Evolutionary conservation across 345 rosid species (phyloP), one percentile per base, ranked within the genome.

Genomic region (Mangifera indica): DNA sequence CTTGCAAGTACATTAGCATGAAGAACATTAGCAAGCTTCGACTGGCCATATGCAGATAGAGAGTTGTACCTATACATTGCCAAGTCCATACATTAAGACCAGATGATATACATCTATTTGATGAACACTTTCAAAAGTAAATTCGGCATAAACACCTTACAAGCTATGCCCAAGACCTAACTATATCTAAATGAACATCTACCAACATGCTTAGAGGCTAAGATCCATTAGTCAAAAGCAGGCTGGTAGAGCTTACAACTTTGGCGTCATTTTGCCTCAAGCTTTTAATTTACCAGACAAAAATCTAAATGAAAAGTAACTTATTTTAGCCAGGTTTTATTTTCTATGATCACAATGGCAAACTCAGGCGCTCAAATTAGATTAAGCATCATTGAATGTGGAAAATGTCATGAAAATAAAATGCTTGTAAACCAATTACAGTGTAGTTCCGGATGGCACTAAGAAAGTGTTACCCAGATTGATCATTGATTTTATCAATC

Each of bases 1-100:
- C 85, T 85, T n/a, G 93, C 76, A 20, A 93, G 92, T 87, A 91
- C 98, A 74, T 84, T 87, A 24, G 92, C 89, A 67, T 91, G 93
- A 84, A 93, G 77, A 74, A 91, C 68, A 72, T 88, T 91, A 72
- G 88, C 86, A 21, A 93, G 88, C 80, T 93, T 93, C 51, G 93
- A 86, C 74, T 91, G 92, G 63, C 91, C 91, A 76, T 87, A 91
- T 15, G 93, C 88, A 54, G 74, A 74, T 63, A 62, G 20, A 40
- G 76, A 72, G 72, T 71, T 77, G 78, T 86, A 91, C 76, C 93
- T 91, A 77, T 22, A 57, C 48, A 29, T 59, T 48, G 34, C 55
- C 67, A 70, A 71, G 59, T 68, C 25, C 22, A 65, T 64, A 65
- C 17, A 44, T 34, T 67, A 67, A 9, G 59, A 53, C 4, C 13